A percentile compares a stretch with the other conserved stretches of the same genome.
Evolutionary conservation across 2,329 filamentous ascomycete species (phyloP).

Genomic region (Claviceps humidiphila): DNA sequence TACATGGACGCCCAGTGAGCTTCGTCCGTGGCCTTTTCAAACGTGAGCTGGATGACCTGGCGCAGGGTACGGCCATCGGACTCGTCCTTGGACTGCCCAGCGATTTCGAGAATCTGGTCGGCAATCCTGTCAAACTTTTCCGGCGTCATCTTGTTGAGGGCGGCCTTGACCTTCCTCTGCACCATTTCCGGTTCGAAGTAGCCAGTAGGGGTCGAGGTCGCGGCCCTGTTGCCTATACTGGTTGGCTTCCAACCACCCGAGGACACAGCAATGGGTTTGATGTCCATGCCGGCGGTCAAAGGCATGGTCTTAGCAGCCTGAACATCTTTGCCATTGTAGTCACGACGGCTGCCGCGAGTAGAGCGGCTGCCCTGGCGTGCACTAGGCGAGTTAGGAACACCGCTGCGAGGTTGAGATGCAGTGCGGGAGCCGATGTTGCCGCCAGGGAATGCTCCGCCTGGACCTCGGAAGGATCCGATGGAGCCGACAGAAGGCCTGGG

Average conservation of each 20-base stretch:
- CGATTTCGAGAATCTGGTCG: slow-evolving; percentile 83
- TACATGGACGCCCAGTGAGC: slow-evolving; percentile 99
- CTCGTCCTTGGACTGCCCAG: slow-evolving; percentile 90
- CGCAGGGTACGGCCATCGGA: slow-evolving; percentile 84
- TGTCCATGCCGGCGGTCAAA: slow-evolving; percentile 66
- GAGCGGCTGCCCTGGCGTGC: slow-evolving; percentile 48
- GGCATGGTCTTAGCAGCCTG: slow-evolving; percentile 80
- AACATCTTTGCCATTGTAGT: slow-evolving; percentile 47
- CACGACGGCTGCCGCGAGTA: slow-evolving; percentile 52
- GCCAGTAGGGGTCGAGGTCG: slow-evolving; percentile 23
- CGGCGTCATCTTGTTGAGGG: slow-evolving; percentile 98
- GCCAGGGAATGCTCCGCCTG: slow-evolving; percentile 47
- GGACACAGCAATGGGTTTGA: slow-evolving; percentile 66
- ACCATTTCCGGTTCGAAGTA: slow-evolving; percentile 84
- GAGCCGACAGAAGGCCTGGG: slow-evolving; percentile 30
- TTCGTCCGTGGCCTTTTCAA: slow-evolving; percentile 97
- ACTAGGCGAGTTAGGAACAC: slow-evolving; percentile 54
- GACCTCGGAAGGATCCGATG: slow-evolving; percentile 25
- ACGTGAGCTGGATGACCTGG: slow-evolving; percentile 96
- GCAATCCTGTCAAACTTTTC: slow-evolving; percentile 97
- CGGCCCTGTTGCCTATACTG: slow-evolving; percentile 41
- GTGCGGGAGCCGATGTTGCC: slow-evolving; percentile 50
- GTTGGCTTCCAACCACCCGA: slow-evolving; percentile 80
- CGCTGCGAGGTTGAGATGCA: slow-evolving; percentile 43
- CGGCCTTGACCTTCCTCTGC: slow-evolving; percentile 96